Conservation (phyloP, 2,329 filamentous ascomycete genomes). For the Tetracladium maxilliforme region DNA sequence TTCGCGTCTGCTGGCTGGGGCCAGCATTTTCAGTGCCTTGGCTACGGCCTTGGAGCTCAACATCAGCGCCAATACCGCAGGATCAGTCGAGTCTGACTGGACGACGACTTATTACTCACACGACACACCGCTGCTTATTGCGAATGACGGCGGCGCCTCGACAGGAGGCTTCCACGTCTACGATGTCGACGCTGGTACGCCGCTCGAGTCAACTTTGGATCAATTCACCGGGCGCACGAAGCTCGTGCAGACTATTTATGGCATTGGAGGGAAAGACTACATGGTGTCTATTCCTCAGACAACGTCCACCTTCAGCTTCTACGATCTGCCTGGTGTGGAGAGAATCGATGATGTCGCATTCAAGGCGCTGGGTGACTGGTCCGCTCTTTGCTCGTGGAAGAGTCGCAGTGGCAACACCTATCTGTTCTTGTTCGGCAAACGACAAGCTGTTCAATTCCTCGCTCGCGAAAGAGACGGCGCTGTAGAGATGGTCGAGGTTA, state of each 20-base stretch:
- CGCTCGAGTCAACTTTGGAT: slow-evolving; percentile 14
- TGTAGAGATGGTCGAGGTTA: no score
- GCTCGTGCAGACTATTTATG: slow-evolving; percentile 23
- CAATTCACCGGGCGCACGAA: slow-evolving; percentile 27
- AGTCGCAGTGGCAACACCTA: slow-evolving; percentile 24
- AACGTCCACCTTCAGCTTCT: slow-evolving; percentile 25
- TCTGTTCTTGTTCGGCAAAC: slow-evolving; percentile 29
- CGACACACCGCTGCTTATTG: slow-evolving; percentile 25
- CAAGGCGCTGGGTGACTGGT: slow-evolving; percentile 28
- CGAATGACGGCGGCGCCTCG: slow-evolving; percentile 27
- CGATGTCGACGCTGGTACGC: slow-evolving; percentile 13
- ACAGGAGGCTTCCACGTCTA: slow-evolving; percentile 26
- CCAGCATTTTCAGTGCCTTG: no score
- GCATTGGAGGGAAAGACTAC: slow-evolving; percentile 18
- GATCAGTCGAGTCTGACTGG: slow-evolving; percentile 26
- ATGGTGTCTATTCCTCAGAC: slow-evolving; percentile 25
- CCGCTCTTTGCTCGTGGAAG: slow-evolving; percentile 28
- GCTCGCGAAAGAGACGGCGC: slow-evolving; percentile 15
- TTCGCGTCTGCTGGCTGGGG: no score
- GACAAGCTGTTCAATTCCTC: slow-evolving; percentile 20
- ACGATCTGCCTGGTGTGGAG: slow-evolving; percentile 16
- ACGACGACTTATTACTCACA: slow-evolving; percentile 22
- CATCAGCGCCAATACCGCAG: slow-evolving; percentile 17
- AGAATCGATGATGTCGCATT: slow-evolving; percentile 16
- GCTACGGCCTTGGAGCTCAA: slow-evolving; percentile 12